Conservation (phyloP, 1,284 basidiomycete genomes). For the Trichosporon ovoides region DNA sequence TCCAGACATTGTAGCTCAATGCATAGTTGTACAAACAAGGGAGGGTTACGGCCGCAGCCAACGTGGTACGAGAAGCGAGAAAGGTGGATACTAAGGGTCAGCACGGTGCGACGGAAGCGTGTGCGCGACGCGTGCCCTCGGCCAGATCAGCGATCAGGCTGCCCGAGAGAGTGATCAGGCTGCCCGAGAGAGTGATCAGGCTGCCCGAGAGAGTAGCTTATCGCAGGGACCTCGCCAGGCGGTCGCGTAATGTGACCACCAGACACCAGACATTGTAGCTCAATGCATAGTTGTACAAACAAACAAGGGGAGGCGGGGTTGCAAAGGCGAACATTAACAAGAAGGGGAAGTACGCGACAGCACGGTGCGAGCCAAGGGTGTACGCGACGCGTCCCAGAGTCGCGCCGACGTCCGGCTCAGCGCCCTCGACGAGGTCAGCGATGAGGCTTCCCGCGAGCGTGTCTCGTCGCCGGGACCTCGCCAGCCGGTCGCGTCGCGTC, state of each 20-base stretch:
- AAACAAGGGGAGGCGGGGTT: neutral
- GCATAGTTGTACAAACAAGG: neutral
- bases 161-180: no score
- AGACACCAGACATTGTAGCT: neutral
- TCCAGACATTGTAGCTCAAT: neutral
- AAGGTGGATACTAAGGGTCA: constrained; percentile 25
- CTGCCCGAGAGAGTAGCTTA: neutral
- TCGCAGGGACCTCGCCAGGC: no score
- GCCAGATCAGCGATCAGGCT: neutral
- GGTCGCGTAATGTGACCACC: neutral
- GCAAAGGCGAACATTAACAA: neutral
- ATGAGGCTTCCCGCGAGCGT: neutral
- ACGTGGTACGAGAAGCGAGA: neutral
- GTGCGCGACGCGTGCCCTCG: neutral
- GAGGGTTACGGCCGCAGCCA: neutral
- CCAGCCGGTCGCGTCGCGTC: no score
- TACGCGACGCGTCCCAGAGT: neutral
- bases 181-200: neutral
- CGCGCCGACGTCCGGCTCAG: neutral
- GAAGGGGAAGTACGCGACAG: constrained; percentile 29
- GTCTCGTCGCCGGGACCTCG: no score
- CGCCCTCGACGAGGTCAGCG: neutral
- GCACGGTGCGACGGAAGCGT: neutral
- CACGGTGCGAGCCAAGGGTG: neutral
- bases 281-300: neutral